Conservation (phyloP, 2,329 filamentous ascomycete species). For the Diplocarpon mali region DNA sequence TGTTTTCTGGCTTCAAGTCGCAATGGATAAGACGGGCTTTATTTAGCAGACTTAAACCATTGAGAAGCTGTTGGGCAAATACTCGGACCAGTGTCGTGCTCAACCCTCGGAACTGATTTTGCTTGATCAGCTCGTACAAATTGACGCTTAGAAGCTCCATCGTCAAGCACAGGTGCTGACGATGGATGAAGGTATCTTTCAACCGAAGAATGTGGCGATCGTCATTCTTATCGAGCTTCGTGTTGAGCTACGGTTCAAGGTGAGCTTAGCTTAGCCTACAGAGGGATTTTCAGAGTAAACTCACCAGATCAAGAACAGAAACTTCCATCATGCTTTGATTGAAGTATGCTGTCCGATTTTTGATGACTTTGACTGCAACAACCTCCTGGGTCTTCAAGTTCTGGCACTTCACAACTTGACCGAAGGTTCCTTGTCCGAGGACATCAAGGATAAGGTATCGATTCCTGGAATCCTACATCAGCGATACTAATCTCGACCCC, state of each 20-base stretch:
- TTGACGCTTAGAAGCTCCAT: slow-evolving; percentile 97
- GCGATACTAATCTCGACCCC: slow-evolving; percentile 14
- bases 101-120: slow-evolving; percentile 95
- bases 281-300: slow-evolving; percentile 20
- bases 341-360: slow-evolving; percentile 97
- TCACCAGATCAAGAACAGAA: slow-evolving; percentile 85
- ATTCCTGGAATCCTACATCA: slow-evolving; percentile 47
- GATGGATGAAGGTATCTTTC: slow-evolving; percentile 96
- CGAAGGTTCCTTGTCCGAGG: slow-evolving; percentile 92
- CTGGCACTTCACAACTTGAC: slow-evolving; percentile 97
- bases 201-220: slow-evolving; percentile 90
- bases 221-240: slow-evolving; percentile 97
- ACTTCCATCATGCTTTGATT: slow-evolving; percentile 99
- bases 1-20: slow-evolving; percentile 97
- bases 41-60: slow-evolving; percentile 82
- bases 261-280: slow-evolving; percentile 5
- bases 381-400: slow-evolving; percentile 98
- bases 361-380: slow-evolving; percentile 97
- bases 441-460: slow-evolving; percentile 96
- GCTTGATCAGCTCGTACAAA: slow-evolving; percentile 96
- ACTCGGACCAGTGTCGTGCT: slow-evolving; percentile 95
- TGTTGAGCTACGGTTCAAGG: slow-evolving; percentile 59
- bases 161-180: slow-evolving; percentile 90
- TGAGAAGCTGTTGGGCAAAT: slow-evolving; percentile 92
- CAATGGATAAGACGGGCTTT: slow-evolving; percentile 97